phyloP scores from a whole-genome alignment of 2,329 filamentous ascomycete species.

The Calonectria pauciramosa region DNA sequence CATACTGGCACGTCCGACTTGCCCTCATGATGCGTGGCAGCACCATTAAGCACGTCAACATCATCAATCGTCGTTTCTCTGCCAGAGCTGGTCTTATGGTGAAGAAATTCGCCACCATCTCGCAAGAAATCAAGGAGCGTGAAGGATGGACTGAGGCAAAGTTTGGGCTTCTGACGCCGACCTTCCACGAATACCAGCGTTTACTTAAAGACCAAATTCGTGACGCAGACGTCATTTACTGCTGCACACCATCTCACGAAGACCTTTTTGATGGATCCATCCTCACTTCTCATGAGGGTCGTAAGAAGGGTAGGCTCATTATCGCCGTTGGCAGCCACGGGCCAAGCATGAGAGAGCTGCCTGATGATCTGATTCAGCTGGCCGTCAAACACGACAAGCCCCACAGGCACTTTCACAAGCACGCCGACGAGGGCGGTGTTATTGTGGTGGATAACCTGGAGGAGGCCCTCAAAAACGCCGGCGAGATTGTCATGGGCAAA shows the following conservation, averaged over 20 bases:
- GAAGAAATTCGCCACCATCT: constrained; percentile 61
- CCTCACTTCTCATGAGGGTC: constrained; percentile 78
- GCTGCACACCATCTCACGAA: constrained; percentile 82
- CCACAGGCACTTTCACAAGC: constrained; percentile 75
- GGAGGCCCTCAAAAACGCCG: constrained; percentile 84
- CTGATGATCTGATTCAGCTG: constrained; percentile 80
- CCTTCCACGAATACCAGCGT: constrained; percentile 76
- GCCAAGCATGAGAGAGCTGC: constrained; percentile 84
- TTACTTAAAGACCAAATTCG: constrained; percentile 79
- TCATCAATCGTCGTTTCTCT: constrained; percentile 82
- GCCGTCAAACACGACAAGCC: constrained; percentile 62
- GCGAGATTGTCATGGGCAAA: constrained; percentile 86
- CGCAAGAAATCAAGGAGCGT: constrained; percentile 59
- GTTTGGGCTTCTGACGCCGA: constrained; percentile 77
- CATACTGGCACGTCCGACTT: constrained; percentile 93
- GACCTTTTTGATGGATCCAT: constrained; percentile 82
- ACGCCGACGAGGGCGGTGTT: constrained; percentile 73
- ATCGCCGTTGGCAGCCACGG: constrained; percentile 79
- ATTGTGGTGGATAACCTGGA: constrained; percentile 83
- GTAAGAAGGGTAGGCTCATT: constrained; percentile 79
- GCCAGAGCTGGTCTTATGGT: constrained; percentile 68
- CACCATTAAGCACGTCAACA: constrained; percentile 83
- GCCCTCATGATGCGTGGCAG: constrained; percentile 79
- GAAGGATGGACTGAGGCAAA: constrained; percentile 77
- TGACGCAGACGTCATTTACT: constrained; percentile 86